These are phyloP conservation scores for Petunia hybrid DNA, from an alignment of 305 asterid species.

Conservation along the genomic window DNA sequence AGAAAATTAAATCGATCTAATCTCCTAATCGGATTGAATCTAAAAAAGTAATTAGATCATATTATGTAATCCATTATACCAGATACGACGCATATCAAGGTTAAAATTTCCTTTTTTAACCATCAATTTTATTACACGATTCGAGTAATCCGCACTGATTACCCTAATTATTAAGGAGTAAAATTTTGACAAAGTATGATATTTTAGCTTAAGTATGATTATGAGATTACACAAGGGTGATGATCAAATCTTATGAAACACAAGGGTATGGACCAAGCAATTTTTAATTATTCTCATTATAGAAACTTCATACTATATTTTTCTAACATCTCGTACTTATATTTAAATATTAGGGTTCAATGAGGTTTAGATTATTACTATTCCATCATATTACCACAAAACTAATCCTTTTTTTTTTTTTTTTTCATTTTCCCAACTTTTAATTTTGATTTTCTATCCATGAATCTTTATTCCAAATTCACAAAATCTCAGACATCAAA, in stretches of 20 bases:
- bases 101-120: no score
- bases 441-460: neutral
- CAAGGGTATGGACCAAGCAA: slow-evolving; percentile 20
- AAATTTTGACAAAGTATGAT: no score
- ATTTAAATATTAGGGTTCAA: slow-evolving; percentile 1
- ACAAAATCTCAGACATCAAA: slow-evolving; percentile 27
- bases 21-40: no score
- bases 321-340: neutral
- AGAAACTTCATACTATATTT: neutral
- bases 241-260: slow-evolving; percentile 22
- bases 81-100: no score
- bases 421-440: no score
- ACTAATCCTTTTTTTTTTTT: neutral
- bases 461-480: slow-evolving; percentile 28
- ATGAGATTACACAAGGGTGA: neutral
- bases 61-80: no score
- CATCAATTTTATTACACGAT: no score
- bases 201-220: no score
- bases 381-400: neutral
- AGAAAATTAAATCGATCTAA: no score
- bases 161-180: no score
- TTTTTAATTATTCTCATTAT: neutral
- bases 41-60: no score
- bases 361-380: neutral
- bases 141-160: no score